These are phyloP conservation scores for Fermentozyma sake DNA, from an alignment of 1,139 yeast species.

Conservation along the genomic window DNA sequence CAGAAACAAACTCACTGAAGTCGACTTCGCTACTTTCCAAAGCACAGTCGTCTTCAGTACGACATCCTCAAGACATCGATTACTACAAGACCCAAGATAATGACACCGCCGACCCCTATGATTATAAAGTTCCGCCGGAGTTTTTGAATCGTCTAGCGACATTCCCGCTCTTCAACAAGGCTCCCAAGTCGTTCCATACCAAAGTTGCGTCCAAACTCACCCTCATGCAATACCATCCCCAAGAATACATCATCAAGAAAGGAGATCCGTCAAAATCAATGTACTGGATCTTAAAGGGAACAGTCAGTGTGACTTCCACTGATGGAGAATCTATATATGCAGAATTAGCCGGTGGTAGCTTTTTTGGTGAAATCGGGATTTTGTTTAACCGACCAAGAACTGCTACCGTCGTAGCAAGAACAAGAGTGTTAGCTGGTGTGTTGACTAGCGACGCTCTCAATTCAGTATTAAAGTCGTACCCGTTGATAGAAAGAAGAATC, in stretches of 20 bases:
- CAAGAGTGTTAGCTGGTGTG: conserved; percentile 63
- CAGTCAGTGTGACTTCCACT: conserved; percentile 66
- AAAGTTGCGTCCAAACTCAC: conserved; percentile 56
- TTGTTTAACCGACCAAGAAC: conserved; percentile 71
- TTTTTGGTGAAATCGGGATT: conserved; percentile 78
- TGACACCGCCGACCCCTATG: conserved; percentile 5
- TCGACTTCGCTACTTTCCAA: no score
- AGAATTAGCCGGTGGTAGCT: conserved; percentile 62
- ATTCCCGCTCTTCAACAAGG: conserved; percentile 60
- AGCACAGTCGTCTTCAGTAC: no score
- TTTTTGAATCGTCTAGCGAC: conserved; percentile 48
- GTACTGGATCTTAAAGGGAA: conserved; percentile 77
- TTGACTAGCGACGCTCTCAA: conserved; percentile 61
- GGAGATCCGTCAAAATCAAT: conserved; percentile 76
- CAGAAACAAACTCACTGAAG: no score
- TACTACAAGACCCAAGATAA: conserved; percentile 6
- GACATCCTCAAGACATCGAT: no score
- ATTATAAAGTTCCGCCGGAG: conserved; percentile 41
- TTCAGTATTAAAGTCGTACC: conserved; percentile 56
- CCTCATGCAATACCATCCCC: conserved; percentile 59
- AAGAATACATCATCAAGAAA: conserved; percentile 60
- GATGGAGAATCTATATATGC: conserved; percentile 76
- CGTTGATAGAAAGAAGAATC: conserved; percentile 60
- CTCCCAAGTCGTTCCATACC: conserved; percentile 60
- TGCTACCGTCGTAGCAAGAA: conserved; percentile 72